Percentiles rank a stretch among this genome's conserved stretches.
phyloP scores from a whole-genome alignment of 306 rosid genomes.

The Quercus mongolica region DNA sequence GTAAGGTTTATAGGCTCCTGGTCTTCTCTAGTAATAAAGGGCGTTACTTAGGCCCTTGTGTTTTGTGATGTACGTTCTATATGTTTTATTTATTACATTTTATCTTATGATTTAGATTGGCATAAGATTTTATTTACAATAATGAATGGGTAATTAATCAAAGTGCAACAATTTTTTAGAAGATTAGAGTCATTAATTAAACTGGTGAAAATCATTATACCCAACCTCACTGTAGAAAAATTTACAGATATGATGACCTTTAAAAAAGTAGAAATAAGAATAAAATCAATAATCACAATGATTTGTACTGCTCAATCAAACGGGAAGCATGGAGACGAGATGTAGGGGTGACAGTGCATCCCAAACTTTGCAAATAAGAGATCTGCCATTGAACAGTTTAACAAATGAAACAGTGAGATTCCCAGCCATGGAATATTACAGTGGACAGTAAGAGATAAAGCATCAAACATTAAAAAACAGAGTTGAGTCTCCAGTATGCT shows the following conservation, averaged over 20 bases:
- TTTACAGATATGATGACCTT: background rate
- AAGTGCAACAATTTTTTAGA: too few species aligned
- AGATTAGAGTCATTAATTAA: too few species aligned
- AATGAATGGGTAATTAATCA: too few species aligned
- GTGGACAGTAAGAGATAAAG: background rate
- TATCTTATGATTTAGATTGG: too few species aligned
- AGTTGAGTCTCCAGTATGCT: background rate
- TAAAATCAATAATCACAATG: slow-evolving; percentile 34
- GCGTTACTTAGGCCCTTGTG: too few species aligned
- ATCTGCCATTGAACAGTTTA: slow-evolving; percentile 41
- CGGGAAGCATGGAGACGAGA: slow-evolving; percentile 91
- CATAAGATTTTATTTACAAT: too few species aligned
- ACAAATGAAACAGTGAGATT: background rate
- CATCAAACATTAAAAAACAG: background rate
- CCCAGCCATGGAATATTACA: background rate
- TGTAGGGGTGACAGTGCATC: slow-evolving; percentile 75
- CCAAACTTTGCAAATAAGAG: slow-evolving; percentile 77
- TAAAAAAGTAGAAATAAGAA: background rate
- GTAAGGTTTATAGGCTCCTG: too few species aligned
- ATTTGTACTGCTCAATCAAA: slow-evolving; percentile 89
- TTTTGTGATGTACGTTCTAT: too few species aligned
- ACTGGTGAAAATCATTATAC: too few species aligned
- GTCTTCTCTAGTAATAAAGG: too few species aligned
- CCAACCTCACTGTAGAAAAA: too few species aligned
- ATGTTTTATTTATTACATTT: too few species aligned